phyloP scores from a whole-genome alignment of 257 asterid species.

The Sherardia arvensis region DNA sequence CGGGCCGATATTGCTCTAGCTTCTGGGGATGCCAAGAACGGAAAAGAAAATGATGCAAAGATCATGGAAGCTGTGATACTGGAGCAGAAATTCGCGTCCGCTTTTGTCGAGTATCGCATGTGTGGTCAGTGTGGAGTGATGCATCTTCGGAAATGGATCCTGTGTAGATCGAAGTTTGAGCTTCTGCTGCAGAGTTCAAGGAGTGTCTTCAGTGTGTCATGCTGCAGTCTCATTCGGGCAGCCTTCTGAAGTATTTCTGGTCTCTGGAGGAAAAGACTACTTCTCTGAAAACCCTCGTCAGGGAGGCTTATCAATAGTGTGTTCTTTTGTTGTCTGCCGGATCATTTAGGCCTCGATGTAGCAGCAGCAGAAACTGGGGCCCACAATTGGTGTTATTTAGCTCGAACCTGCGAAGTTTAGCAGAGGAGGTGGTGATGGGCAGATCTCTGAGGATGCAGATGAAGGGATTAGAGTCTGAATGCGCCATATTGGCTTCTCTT shows the following conservation, averaged over 20 bases:
- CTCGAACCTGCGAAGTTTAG: background rate
- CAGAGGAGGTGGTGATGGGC: background rate
- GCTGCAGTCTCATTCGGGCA: background rate
- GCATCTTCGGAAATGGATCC: background rate
- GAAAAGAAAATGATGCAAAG: background rate
- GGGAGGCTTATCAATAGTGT: background rate
- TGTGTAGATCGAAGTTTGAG: background rate
- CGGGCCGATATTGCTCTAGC: background rate
- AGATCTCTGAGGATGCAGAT: background rate
- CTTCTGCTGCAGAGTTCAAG: background rate
- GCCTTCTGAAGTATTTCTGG: background rate
- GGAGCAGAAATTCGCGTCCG: background rate
- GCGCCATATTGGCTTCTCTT: background rate
- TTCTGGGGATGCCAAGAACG: background rate
- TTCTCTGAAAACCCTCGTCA: background rate
- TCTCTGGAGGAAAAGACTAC: background rate
- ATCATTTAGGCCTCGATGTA: background rate
- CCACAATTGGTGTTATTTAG: background rate
- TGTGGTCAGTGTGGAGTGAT: constrained; percentile 1
- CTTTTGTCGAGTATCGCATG: background rate
- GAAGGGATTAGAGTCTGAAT: background rate
- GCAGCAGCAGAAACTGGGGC: background rate
- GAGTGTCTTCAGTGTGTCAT: background rate
- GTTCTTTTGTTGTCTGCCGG: background rate
- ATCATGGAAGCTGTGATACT: background rate